Evolutionary conservation across 495 filamentous ascomycete species (phyloP).

Genomic region (Tuber aestivum): DNA sequence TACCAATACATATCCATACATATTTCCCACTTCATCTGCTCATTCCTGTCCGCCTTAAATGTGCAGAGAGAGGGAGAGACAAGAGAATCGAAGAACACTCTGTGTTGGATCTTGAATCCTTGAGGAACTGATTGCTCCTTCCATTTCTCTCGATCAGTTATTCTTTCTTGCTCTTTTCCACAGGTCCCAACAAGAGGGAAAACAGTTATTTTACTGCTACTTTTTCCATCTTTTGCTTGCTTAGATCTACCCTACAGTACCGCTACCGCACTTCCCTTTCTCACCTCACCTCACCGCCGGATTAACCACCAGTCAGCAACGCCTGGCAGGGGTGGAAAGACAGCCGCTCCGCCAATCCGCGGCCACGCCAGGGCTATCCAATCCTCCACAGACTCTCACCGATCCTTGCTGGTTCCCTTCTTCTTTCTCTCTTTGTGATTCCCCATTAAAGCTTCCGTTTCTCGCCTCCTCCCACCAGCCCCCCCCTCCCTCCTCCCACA

Average conservation of each 20-base stretch:
- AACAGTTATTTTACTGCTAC: background rate
- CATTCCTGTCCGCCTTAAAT: background rate
- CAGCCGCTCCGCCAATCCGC: slow-evolving; percentile 38
- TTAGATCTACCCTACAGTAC: slow-evolving; percentile 35
- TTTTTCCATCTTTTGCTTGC: slow-evolving; percentile 5
- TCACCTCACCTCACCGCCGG: slow-evolving; percentile 23
- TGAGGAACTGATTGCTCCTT: slow-evolving; percentile 1
- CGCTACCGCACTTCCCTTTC: slow-evolving; percentile 28
- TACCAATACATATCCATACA: slow-evolving; percentile 6
- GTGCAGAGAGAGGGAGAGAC: background rate
- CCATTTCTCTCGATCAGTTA: background rate
- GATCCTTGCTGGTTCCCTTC: slow-evolving; percentile 26
- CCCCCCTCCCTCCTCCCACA: background rate
- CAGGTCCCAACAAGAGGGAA: background rate
- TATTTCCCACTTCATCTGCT: slow-evolving; percentile 3
- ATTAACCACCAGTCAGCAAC: slow-evolving; percentile 37
- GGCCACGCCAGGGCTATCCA: slow-evolving; percentile 28
- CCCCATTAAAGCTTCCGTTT: slow-evolving; percentile 40
- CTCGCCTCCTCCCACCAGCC: slow-evolving; percentile 30
- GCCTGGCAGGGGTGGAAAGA: slow-evolving; percentile 28
- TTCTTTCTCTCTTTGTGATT: slow-evolving; percentile 31
- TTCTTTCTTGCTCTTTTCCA: background rate
- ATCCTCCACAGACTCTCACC: slow-evolving; percentile 29
- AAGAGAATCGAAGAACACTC: background rate
- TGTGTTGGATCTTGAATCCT: background rate